Conservation (phyloP, 192 early-diverging fungal genomes). For the Coemansia sp. region DNA sequence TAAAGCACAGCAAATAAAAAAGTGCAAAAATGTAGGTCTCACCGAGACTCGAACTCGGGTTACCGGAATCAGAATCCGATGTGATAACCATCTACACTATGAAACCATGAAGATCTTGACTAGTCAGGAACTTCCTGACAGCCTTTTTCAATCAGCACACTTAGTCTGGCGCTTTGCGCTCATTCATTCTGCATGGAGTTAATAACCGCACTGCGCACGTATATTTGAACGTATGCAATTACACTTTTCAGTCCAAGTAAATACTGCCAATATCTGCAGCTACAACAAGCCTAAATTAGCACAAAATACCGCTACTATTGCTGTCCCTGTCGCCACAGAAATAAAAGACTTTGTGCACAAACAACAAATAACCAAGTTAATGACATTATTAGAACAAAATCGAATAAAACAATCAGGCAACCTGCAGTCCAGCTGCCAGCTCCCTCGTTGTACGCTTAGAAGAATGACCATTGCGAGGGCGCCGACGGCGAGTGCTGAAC, state of each 20-base stretch:
- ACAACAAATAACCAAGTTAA: neutral
- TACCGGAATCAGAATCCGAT: conserved; percentile 28
- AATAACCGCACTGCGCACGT: too few species aligned
- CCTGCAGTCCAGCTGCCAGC: neutral
- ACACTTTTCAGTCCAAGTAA: neutral
- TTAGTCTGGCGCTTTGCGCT: too few species aligned
- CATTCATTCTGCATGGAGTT: too few species aligned
- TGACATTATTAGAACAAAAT: neutral
- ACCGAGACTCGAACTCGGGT: conserved; percentile 48
- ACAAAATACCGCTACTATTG: neutral
- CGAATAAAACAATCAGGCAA: neutral
- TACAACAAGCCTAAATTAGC: neutral
- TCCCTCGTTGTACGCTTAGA: neutral
- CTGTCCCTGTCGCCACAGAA: neutral
- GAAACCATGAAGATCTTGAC: conserved; percentile 8
- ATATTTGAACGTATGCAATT: neutral
- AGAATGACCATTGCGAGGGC: neutral
- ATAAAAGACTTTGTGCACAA: neutral
- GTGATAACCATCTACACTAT: conserved; percentile 42
- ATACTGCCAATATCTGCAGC: neutral
- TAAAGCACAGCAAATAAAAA: neutral
- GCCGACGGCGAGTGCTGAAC: neutral
- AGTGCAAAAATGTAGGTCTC: conserved; percentile 14
- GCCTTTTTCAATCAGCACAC: too few species aligned
- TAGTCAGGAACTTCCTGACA: too few species aligned